phyloP scores from a whole-genome alignment of 768 basidiomycete genomes.

The Termitomyces sp. region DNA sequence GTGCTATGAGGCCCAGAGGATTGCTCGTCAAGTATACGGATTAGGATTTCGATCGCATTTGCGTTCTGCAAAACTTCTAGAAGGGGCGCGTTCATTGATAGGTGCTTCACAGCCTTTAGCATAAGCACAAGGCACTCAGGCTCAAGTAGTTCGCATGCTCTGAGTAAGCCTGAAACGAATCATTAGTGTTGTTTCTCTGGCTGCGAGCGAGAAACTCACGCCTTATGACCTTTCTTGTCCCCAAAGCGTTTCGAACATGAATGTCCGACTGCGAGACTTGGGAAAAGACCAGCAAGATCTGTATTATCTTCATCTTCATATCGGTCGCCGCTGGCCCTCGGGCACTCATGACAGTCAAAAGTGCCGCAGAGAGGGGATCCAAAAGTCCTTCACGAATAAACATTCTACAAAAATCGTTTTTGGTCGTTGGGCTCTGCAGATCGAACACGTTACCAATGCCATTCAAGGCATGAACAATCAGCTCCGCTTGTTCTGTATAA shows the following conservation, averaged over 20 bases:
- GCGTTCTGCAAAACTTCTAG: constrained; percentile 95
- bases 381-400: constrained; percentile 94
- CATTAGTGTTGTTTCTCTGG: not conserved
- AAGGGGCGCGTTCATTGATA: constrained; percentile 89
- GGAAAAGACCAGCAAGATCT: constrained; percentile 86
- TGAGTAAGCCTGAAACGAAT: constrained; percentile 63
- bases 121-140: constrained; percentile 86
- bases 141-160: constrained; percentile 84
- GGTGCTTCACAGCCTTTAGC: constrained; percentile 93
- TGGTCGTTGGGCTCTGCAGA: constrained; percentile 91
- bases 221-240: constrained; percentile 83
- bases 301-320: constrained; percentile 87
- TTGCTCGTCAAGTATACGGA: constrained; percentile 79
- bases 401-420: constrained; percentile 98
- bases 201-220: constrained; percentile 48
- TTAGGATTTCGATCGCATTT: constrained; percentile 90
- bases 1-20: constrained; percentile 76
- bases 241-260: constrained; percentile 89
- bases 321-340: constrained; percentile 62
- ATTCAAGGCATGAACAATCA: constrained; percentile 90
- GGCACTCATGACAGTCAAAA: constrained; percentile 84
- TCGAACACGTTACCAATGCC: constrained; percentile 96
- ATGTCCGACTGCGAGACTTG: constrained; percentile 96
- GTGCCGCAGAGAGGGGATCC: constrained; percentile 87
- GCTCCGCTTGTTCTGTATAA: constrained; percentile 85